Evolutionary conservation across 805 yeast species (phyloP).

Genomic region (Teunomyces aglyptinius): DNA sequence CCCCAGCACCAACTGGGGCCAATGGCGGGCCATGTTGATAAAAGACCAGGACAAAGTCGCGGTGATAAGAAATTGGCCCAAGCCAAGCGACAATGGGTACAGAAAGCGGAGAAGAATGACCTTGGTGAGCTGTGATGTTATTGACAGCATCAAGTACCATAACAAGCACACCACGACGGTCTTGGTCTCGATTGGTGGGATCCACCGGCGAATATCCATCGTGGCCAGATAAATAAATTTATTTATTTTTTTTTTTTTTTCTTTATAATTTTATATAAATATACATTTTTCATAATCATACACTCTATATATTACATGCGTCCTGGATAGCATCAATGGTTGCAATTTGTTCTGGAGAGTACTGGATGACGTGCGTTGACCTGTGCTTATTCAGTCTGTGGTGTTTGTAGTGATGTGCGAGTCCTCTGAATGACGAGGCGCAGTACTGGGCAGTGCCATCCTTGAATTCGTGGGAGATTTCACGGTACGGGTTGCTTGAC

Average conservation of each 20-base stretch:
- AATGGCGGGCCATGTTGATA: conserved; percentile 31
- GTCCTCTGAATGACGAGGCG: neutral
- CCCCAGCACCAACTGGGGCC: conserved; percentile 24
- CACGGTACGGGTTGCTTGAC: conserved; percentile 10
- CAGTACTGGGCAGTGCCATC: conserved; percentile 2
- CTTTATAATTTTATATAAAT: neutral
- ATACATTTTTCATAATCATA: neutral
- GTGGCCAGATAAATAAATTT: neutral
- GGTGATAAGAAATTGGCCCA: conserved; percentile 58
- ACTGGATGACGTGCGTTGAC: neutral
- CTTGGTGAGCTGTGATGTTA: conserved; percentile 66
- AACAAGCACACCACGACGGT: conserved; percentile 45
- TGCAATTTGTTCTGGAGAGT: neutral
- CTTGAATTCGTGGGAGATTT: neutral
- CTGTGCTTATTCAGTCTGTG: neutral
- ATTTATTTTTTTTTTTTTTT: neutral
- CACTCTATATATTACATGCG: neutral
- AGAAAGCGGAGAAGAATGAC: conserved; percentile 52
- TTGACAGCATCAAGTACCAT: conserved; percentile 63
- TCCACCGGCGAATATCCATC: conserved; percentile 4
- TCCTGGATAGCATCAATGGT: neutral
- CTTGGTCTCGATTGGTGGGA: conserved; percentile 36
- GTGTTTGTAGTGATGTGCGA: neutral
- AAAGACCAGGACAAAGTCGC: conserved; percentile 41
- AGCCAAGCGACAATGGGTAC: conserved; percentile 63